Conservation (phyloP, 2,329 filamentous ascomycete genomes). For the Aurifilum marmelostoma region DNA sequence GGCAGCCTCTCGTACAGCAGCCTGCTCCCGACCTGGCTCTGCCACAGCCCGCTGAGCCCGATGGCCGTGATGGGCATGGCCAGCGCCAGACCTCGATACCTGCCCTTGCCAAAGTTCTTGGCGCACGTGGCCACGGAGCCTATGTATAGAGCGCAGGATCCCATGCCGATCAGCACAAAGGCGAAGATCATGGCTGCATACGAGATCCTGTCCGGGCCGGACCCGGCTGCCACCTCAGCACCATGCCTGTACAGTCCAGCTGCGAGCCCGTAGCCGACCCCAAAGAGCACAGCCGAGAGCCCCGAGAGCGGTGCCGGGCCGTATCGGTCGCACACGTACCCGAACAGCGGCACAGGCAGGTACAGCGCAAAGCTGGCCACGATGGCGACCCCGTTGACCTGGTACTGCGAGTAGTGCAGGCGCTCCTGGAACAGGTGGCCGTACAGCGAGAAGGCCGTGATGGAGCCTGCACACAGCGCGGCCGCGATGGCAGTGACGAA, state of each 20-base stretch:
- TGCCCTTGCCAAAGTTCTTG: constrained; percentile 94
- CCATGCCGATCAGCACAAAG: constrained; percentile 81
- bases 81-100: constrained; percentile 84
- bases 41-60: constrained; percentile 93
- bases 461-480: constrained; percentile 70
- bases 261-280: constrained; percentile 79
- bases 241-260: constrained; percentile 71
- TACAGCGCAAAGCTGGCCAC: constrained; percentile 88
- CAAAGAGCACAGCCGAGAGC: constrained; percentile 74
- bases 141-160: constrained; percentile 87
- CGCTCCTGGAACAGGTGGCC: constrained; percentile 86
- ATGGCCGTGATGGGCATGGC: constrained; percentile 91
- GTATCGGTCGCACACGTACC: constrained; percentile 88
- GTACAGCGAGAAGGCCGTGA: constrained; percentile 93
- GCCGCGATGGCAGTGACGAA: constrained; percentile 31
- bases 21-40: constrained; percentile 83
- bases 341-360: constrained; percentile 85
- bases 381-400: constrained; percentile 89
- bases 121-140: constrained; percentile 91
- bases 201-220: constrained; percentile 60
- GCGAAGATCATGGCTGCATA: constrained; percentile 83
- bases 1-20: constrained; percentile 71
- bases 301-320: constrained; percentile 79
- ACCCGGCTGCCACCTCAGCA: constrained; percentile 45
- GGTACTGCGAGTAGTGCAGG: constrained; percentile 85